Evolutionary conservation across 805 yeast genomes (phyloP), one percentile per base, ranked within the genome.

Genomic region (Kodamaea restingae): DNA sequence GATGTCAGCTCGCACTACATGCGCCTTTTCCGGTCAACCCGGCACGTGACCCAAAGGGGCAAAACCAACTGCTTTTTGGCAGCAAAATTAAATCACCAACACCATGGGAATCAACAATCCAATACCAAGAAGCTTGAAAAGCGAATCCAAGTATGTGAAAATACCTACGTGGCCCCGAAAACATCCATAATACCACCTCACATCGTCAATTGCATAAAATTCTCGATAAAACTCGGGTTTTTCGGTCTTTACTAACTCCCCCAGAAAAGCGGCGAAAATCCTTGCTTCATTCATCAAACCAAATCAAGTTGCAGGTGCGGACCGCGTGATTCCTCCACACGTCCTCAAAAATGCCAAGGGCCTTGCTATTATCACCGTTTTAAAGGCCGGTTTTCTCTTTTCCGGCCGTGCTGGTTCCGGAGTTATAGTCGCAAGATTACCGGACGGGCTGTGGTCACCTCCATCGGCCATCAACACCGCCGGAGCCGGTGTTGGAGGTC

Each of bases 401-500:
- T 86, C 96, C 2, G 98, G 98, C 20, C 77, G 98, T 59, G 98
- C 97, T 1, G 98, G 98, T 18, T 86, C 96, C 1, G 98, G 98
- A 47, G 86, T 91, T 25, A 84, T 91, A 45, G 95, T 91, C 18
- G 96, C 97, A 4, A 71, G 97, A 43, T 71, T 93, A 36, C 95
- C 95, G 2, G 98, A 93, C 62, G 98, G 97, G 1, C 64, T 84
- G 0, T 91, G 98, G 98, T 88, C 97, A 10, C 95, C 97, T 2
- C 98, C 98, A 1, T 82, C 95, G 2, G 98, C 97, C 7, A 83
- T 93, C 48, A 82, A 80, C 38, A 86, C 97, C 15, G 98, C 95
- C 3, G 98, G 98, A 52, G 98, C 97, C 3, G 98, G 98, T 55
- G 97, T 93, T 5, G 98, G 98, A 43, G 98, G 98, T 32, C 95